A percentile compares a stretch with the other conserved stretches of the same genome.
Evolutionary conservation across 1,284 basidiomycete species (phyloP).

Genomic region (Wallemia ichthyophaga): DNA sequence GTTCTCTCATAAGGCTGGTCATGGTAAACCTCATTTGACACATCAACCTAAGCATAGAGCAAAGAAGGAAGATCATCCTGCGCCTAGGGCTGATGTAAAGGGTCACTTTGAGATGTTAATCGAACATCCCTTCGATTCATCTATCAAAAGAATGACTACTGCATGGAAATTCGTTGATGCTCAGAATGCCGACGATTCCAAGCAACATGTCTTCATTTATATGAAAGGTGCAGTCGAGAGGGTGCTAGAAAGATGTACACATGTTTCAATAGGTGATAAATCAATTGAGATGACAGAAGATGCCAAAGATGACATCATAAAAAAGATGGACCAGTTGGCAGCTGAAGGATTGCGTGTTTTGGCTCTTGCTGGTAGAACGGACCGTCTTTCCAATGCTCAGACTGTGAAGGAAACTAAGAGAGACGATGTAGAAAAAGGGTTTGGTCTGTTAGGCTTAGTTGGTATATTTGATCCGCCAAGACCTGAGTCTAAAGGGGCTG

Average conservation of each 20-base stretch:
- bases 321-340: slow-evolving; percentile 26
- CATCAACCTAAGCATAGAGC: slow-evolving; percentile 5
- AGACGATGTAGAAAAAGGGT: slow-evolving; percentile 26
- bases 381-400: slow-evolving; percentile 3
- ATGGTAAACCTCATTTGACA: slow-evolving; percentile 17
- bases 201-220: slow-evolving; percentile 11
- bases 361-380: slow-evolving; percentile 15
- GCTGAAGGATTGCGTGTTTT: slow-evolving; percentile 26
- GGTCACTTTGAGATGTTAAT: slow-evolving; percentile 16
- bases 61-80: not conserved
- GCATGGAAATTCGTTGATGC: slow-evolving; percentile 14
- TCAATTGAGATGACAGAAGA: slow-evolving; percentile 12
- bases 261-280: slow-evolving; percentile 14
- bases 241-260: slow-evolving; percentile 23
- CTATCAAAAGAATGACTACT: slow-evolving; percentile 31
- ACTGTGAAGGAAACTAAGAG: slow-evolving; percentile 15
- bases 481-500: slow-evolving; percentile 30
- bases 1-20: slow-evolving; percentile 24
- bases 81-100: slow-evolving; percentile 4
- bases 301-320: slow-evolving; percentile 19
- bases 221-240: slow-evolving; percentile 36
- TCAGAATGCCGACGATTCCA: slow-evolving; percentile 7
- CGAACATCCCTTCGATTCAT: slow-evolving; percentile 30
- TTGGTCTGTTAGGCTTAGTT: slow-evolving; percentile 30
- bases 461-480: slow-evolving; percentile 41